Evolutionary conservation across 805 yeast genomes (phyloP).

Genomic region (Lachancea cidri): DNA sequence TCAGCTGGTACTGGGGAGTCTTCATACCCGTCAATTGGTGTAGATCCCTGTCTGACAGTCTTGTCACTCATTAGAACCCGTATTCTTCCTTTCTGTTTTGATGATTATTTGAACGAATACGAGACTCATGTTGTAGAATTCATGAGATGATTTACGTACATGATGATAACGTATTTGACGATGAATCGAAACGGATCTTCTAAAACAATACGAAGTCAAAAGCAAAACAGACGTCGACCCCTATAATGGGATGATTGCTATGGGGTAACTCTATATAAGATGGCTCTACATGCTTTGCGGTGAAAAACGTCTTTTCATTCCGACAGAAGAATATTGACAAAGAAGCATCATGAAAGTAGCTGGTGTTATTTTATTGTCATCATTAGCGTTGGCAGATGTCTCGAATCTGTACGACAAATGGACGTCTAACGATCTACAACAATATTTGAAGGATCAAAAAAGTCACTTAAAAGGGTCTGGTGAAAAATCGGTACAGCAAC

Average conservation of each 20-base stretch:
- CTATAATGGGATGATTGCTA: neutral
- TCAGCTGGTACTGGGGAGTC: constrained; percentile 7
- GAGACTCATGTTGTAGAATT: no score
- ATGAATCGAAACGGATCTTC: no score
- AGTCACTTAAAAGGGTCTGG: constrained; percentile 17
- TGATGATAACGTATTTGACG: no score
- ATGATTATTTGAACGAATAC: no score
- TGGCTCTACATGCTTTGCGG: neutral
- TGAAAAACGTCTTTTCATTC: neutral
- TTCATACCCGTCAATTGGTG: neutral
- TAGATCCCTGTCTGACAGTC: constrained; percentile 4
- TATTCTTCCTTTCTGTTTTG: neutral
- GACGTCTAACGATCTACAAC: constrained; percentile 33
- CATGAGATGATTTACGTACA: no score
- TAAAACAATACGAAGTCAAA: neutral
- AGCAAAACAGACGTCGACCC: neutral
- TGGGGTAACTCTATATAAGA: neutral
- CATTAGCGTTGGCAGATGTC: constrained; percentile 8
- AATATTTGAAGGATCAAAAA: constrained; percentile 32
- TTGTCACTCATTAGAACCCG: constrained; percentile 2
- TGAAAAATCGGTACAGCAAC: constrained; percentile 18
- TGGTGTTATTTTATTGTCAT: constrained; percentile 3
- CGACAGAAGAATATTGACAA: neutral
- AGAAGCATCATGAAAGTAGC: constrained; percentile 2
- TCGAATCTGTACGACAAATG: constrained; percentile 23